Evolutionary conservation across 2,329 filamentous ascomycete species (phyloP).

Genomic region (Scedosporium boydii): DNA sequence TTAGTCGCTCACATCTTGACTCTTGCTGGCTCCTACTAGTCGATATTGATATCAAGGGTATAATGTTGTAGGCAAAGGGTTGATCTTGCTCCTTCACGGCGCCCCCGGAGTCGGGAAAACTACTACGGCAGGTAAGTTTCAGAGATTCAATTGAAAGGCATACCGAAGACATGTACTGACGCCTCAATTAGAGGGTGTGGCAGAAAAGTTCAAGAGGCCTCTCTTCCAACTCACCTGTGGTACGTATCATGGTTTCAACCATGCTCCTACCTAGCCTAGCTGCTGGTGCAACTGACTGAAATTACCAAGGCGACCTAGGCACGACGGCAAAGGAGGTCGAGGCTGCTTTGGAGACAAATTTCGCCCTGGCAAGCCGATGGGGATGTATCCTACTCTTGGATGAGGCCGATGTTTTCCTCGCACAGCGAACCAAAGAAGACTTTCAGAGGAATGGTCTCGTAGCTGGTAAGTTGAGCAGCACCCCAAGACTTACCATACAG

Average conservation of each 20-base stretch:
- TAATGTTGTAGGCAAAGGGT: slow-evolving; percentile 18
- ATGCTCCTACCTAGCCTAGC: neutral
- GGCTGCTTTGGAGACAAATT: slow-evolving; percentile 11
- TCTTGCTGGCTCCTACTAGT: neutral
- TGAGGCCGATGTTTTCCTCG: slow-evolving; percentile 5
- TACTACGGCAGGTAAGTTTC: slow-evolving; percentile 16
- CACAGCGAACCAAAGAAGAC: slow-evolving; percentile 12
- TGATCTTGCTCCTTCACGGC: slow-evolving; percentile 22
- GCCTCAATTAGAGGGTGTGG: slow-evolving; percentile 10
- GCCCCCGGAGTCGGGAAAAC: slow-evolving; percentile 23
- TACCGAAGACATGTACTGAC: no score
- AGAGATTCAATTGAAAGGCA: no score
- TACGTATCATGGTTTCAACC: neutral
- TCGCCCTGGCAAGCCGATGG: slow-evolving; percentile 15
- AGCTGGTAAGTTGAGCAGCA: slow-evolving; percentile 10
- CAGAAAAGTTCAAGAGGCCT: slow-evolving; percentile 13
- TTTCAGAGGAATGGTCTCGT: slow-evolving; percentile 15
- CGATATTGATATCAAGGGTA: neutral
- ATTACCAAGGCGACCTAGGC: slow-evolving; percentile 14
- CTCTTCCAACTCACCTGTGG: slow-evolving; percentile 18
- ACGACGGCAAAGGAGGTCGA: slow-evolving; percentile 14
- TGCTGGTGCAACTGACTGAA: neutral
- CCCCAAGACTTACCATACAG: no score
- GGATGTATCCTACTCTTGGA: slow-evolving; percentile 17
- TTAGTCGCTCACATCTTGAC: slow-evolving; percentile 8